Base-by-base conservation (phyloP, 345 rosid species). In the Laguncularia racemosa region DNA sequence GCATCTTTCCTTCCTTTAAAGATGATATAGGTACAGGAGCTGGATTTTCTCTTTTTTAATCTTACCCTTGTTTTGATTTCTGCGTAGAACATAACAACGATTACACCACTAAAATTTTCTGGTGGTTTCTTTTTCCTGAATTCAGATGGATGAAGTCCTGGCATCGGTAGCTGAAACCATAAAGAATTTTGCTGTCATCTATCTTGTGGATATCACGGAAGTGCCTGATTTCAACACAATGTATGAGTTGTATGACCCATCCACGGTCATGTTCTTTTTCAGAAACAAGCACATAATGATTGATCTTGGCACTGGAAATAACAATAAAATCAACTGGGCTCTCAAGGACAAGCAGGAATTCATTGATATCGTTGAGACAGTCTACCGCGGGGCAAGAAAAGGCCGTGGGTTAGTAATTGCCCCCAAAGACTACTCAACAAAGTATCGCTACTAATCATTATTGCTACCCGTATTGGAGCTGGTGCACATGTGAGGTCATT, bases 301-400 rank as follows among this genome's bases (percentile, higher is more conserved):
- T 47, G 99, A 87, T 73, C 96, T 93, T 44, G 96, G 99, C 9
- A 93, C 95, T 20, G 97, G 99, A 54, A 93, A 87, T 76, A 93
- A 89, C 80, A 93, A 93, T 84, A 89, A 87, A 80, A 93, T 89
- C 66, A 89, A 93, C 60, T 93, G 99, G 91, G 95, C 96, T 67
- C 84, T 93, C 58, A 89, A 93, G 86, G 97, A 93, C 77, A 93
- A 93, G 78, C 97, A 87, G 55, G 97, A 93, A 78, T 93, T 93
- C 68, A 82, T 92, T 1, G 96, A 83, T 68, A 89, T 92, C 56
- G 73, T 93, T 15, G 96, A 89, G 64, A 93, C 97, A 0, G 90
- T 87, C 10, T 93, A 83, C 62, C 88, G 97, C 0, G 95, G 97
- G 11, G 99, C 96, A 16, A 78, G 95, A 66, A 93, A 87, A 46